phyloP scores from a whole-genome alignment of 495 filamentous ascomycete species.

The Neurospora sp. region DNA sequence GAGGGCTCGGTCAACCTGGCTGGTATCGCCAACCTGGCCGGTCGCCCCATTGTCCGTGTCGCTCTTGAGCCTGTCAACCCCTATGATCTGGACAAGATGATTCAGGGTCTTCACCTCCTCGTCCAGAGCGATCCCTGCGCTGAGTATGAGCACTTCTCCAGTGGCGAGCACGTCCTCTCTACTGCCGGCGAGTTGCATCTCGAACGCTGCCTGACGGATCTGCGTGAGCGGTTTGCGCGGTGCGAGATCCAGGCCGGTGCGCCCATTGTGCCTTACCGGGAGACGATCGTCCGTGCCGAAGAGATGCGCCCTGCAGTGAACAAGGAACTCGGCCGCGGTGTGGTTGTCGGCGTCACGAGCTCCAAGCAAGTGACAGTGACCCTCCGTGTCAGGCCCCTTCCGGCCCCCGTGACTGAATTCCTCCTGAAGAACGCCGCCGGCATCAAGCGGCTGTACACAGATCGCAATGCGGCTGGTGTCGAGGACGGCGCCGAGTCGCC shows the following conservation, averaged over 20 bases:
- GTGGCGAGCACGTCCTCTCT: constrained; percentile 88
- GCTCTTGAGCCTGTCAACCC: constrained; percentile 86
- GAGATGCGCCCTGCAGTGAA: constrained; percentile 89
- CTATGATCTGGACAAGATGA: constrained; percentile 85
- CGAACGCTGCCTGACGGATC: constrained; percentile 88
- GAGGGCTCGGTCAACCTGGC: constrained; percentile 89
- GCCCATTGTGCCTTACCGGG: constrained; percentile 91
- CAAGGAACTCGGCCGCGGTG: constrained; percentile 80
- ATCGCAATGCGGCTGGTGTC: constrained; percentile 36
- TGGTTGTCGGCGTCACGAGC: constrained; percentile 59
- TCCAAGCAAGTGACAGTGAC: constrained; percentile 78
- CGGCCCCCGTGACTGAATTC: constrained; percentile 71
- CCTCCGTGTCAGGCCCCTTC: constrained; percentile 72
- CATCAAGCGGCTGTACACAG: constrained; percentile 70
- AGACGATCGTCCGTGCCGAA: constrained; percentile 73
- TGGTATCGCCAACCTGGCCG: constrained; percentile 60
- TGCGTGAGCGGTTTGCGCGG: constrained; percentile 83
- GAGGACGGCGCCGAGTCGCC: constrained; percentile 20
- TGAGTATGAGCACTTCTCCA: constrained; percentile 86
- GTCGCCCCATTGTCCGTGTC: constrained; percentile 87
- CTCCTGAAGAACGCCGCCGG: constrained; percentile 65
- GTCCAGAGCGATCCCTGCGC: constrained; percentile 95
- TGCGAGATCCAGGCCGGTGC: constrained; percentile 93
- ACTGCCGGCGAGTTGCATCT: constrained; percentile 93
- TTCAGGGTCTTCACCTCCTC: constrained; percentile 74